Evolutionary conservation across 257 asterid species (phyloP), one percentile per base, ranked within the genome.

Genomic region (Primulina tabacum): DNA sequence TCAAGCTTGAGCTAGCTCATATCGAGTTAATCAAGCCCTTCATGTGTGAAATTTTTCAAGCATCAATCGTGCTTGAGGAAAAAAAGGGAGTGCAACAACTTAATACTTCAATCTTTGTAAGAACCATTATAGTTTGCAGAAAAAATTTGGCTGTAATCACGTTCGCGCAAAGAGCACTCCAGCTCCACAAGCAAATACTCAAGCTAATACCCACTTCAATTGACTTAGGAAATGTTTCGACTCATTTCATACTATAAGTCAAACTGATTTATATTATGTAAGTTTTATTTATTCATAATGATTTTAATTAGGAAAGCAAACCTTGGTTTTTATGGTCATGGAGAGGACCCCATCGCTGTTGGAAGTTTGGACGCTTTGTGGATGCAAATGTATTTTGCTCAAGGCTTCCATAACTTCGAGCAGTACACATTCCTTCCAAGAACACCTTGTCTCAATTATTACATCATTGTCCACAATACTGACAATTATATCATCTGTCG

Each of bases 311-410:
- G 37, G 32, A 57, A 55, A 73, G 32, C 84, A 21, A 63, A 94
- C 99, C 99, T 94, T 86, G 68, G 97, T 88, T 71, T 80, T 88
- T 57, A 89, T 62, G 50, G 86, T 72, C 65, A 86, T 56, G 55
- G 79, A 82, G 66, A 94, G 83, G 72, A 76, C 71, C 67, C 95
- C 99, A 63, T 88, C 84, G 3, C n/a, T 34, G 38, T 82, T 89
- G 24, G 97, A 84, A 35, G 98, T 89, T 69, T 88, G 93, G 33
- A 91, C 76, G 0, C 79, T 74, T 67, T 83, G 85, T 32, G 81
- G 69, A 70, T 85, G 92, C 85, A 91, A 21, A 20, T 75, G 80
- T 60, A 94, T 83, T 67, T 82, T 76, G 62, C 71, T 62, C 28
- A 89, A 0, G 14, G 82, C 83, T 60, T 82, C 95, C 87, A 94